Percentiles rank a stretch among this genome's conserved stretches.
Conservation (phyloP, 305 asterid genomes). For the Fraxinus latifolia region DNA sequence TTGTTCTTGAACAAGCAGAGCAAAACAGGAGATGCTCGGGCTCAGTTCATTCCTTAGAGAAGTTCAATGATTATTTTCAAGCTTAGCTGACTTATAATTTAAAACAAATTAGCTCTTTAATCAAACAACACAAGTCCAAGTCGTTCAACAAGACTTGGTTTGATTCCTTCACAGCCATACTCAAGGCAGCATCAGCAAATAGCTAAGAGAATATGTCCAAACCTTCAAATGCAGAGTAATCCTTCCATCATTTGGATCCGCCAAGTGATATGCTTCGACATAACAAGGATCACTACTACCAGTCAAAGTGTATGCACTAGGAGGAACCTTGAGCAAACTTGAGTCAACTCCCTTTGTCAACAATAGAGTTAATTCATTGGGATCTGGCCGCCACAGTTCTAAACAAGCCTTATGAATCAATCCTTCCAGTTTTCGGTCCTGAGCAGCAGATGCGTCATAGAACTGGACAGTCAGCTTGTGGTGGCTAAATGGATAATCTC, state of each 20-base stretch:
- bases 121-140: constrained; percentile 3
- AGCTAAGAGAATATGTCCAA: constrained; percentile 21
- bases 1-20: not conserved
- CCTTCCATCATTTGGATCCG: constrained; percentile 94
- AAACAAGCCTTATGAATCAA: constrained; percentile 86
- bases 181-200: constrained; percentile 11
- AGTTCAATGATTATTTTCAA: not conserved
- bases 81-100: not conserved
- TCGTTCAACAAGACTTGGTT: not conserved
- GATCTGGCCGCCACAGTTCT: constrained; percentile 95
- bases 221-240: constrained; percentile 91
- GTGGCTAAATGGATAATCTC: constrained; percentile 96
- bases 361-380: constrained; percentile 69
- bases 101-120: constrained; percentile 7
- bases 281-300: constrained; percentile 97
- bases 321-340: constrained; percentile 69
- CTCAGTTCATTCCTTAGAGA: not conserved
- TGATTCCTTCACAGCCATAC: constrained; percentile 1
- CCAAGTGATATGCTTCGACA: constrained; percentile 88
- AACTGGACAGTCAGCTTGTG: constrained; percentile 93
- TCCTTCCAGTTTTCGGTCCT: constrained; percentile 91
- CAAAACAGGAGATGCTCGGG: not conserved
- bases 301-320: constrained; percentile 70
- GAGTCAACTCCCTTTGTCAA: constrained; percentile 64
- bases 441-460: constrained; percentile 87